phyloP scores from a whole-genome alignment of 495 filamentous ascomycete species.

The Hypoxylon intermedium region DNA sequence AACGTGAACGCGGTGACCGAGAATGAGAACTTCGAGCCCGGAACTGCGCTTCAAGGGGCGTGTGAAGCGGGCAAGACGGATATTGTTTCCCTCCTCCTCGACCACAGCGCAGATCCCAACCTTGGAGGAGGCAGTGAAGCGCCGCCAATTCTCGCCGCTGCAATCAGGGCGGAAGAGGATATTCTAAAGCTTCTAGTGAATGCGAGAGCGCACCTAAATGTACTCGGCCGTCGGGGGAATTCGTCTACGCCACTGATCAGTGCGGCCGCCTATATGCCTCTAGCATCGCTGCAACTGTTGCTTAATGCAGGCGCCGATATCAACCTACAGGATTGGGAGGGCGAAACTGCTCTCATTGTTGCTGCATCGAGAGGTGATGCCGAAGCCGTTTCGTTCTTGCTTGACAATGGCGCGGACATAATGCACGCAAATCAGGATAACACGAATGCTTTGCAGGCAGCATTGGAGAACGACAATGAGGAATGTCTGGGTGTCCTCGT shows the following conservation, averaged over 20 bases:
- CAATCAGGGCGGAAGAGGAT: constrained; percentile 34
- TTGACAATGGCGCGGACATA: constrained; percentile 40
- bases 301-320: constrained; percentile 44
- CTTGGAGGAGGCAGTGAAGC: constrained; percentile 36
- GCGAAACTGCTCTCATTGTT: constrained; percentile 43
- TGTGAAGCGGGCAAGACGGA: constrained; percentile 37
- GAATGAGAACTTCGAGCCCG: constrained; percentile 36
- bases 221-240: constrained; percentile 22
- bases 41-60: constrained; percentile 45
- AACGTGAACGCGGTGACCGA: constrained; percentile 42
- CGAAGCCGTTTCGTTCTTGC: constrained; percentile 38
- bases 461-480: constrained; percentile 16
- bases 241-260: constrained; percentile 36
- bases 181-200: constrained; percentile 42
- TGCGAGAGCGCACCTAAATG: constrained; percentile 37
- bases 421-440: constrained; percentile 36
- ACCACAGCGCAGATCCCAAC: constrained; percentile 42
- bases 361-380: constrained; percentile 36
- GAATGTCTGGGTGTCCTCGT: constrained; percentile 33
- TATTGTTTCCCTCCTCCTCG: constrained; percentile 43
- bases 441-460: constrained; percentile 36
- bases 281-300: constrained; percentile 34
- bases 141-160: constrained; percentile 42
- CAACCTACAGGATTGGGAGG: constrained; percentile 42
- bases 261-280: constrained; percentile 40